A percentile compares a stretch with the other conserved stretches of the same genome.
These are phyloP conservation scores for Oidiodendron maius DNA, from an alignment of 495 filamentous ascomycete genomes.

Conservation along the genomic window DNA sequence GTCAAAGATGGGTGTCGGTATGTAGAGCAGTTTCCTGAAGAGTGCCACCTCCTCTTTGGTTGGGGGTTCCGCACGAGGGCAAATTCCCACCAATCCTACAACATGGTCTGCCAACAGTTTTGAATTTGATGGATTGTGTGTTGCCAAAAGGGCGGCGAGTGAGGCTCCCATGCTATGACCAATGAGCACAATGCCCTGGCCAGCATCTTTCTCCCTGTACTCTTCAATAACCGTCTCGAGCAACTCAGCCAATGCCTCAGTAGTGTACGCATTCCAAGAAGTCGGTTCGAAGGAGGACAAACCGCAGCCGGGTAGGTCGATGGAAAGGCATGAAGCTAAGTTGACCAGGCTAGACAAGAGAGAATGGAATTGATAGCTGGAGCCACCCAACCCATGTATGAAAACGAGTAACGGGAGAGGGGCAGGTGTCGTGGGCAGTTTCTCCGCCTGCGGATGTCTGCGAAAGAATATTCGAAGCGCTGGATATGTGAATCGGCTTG, in stretches of 20 bases:
- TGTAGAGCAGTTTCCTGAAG: constrained; percentile 50
- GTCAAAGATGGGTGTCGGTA: constrained; percentile 71
- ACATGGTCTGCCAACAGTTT: constrained; percentile 53
- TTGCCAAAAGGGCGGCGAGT: constrained; percentile 67
- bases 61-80: constrained; percentile 61
- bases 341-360: constrained; percentile 78
- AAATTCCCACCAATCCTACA: constrained; percentile 72
- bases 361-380: constrained; percentile 78
- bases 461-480: constrained; percentile 78
- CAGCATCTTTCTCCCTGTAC: constrained; percentile 56
- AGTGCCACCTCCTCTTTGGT: constrained; percentile 43
- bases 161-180: constrained; percentile 88
- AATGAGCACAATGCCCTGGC: constrained; percentile 73
- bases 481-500: constrained; percentile 63
- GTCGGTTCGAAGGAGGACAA: constrained; percentile 64
- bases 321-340: constrained; percentile 78
- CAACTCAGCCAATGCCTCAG: constrained; percentile 68
- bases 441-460: constrained; percentile 70
- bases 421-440: constrained; percentile 63
- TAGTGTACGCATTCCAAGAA: constrained; percentile 73
- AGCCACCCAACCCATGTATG: constrained; percentile 87
- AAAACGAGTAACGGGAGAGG: constrained; percentile 85
- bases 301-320: constrained; percentile 89
- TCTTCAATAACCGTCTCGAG: constrained; percentile 65
- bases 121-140: constrained; percentile 35